Percentiles rank a stretch among this genome's conserved stretches.
Conservation (phyloP, 169 alveolate genomes). For the Plasmodium vivax region DNA sequence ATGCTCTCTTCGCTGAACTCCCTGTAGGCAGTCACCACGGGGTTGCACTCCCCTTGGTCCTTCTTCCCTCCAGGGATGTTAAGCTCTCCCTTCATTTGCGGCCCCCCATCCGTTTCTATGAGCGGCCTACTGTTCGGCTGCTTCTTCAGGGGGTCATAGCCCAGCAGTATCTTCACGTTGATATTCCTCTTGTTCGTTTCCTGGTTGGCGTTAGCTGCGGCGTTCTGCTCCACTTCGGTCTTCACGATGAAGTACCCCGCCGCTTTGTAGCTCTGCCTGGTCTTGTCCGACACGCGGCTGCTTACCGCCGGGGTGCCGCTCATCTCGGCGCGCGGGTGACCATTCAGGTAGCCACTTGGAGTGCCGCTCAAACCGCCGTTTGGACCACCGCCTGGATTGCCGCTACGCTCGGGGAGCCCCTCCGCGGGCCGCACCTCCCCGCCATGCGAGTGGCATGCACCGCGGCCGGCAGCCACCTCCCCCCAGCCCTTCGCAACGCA, state of each 20-base stretch:
- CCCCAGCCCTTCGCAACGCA: not conserved
- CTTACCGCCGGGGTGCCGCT: not conserved
- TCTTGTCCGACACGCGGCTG: not conserved
- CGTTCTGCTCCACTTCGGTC: not conserved
- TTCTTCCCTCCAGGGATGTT: constrained; percentile 40
- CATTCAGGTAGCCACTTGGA: not conserved
- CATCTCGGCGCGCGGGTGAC: not conserved
- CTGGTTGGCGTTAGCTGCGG: not conserved
- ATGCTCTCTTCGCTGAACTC: constrained; percentile 59
- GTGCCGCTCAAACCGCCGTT: not conserved
- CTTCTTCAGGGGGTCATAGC: constrained; percentile 38
- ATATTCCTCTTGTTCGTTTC: constrained; percentile 8
- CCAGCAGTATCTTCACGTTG: constrained; percentile 27
- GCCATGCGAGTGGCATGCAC: not conserved
- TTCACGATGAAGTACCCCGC: constrained; percentile 26
- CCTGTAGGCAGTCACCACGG: constrained; percentile 38
- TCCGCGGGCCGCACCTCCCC: not conserved
- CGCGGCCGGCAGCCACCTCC: not conserved
- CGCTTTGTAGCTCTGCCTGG: constrained; percentile 13
- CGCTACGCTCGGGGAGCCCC: not conserved
- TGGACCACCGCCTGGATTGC: not conserved
- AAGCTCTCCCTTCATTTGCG: constrained; percentile 10
- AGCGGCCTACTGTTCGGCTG: not conserved
- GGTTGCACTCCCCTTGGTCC: not conserved
- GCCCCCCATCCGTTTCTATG: not conserved